Conservation (phyloP, 164 flowering plant species). For the Chimonanthus praecox region DNA sequence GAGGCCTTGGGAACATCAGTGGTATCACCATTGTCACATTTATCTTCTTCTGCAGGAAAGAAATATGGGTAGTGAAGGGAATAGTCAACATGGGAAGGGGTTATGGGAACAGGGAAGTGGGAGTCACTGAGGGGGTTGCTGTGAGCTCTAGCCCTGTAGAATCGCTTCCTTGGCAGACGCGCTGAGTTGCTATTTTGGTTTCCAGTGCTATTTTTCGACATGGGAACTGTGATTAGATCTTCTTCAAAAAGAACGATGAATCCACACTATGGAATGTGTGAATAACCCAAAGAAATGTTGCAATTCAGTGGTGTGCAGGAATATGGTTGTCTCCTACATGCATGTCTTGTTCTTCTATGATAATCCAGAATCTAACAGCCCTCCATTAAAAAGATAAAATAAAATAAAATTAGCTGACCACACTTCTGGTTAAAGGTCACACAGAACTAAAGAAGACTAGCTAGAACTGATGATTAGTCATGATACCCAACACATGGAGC, state of each 20-base stretch:
- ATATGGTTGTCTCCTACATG: neutral
- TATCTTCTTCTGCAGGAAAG: slow-evolving; percentile 28
- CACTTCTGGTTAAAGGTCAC: neutral
- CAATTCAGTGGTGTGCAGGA: neutral
- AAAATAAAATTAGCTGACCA: neutral
- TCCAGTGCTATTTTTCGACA: slow-evolving; percentile 13
- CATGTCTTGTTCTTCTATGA: neutral
- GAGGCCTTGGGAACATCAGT: neutral
- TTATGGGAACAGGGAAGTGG: slow-evolving; percentile 80
- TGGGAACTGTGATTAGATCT: neutral
- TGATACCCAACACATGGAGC: neutral
- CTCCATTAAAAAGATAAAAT: neutral
- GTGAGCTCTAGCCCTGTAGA: slow-evolving; percentile 92
- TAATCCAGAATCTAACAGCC: neutral
- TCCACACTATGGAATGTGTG: neutral
- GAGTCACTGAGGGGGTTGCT: slow-evolving; percentile 95
- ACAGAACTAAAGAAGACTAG: neutral
- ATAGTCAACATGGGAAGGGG: slow-evolving; percentile 60
- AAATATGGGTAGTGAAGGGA: slow-evolving; percentile 62
- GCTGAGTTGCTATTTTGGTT: slow-evolving; percentile 34
- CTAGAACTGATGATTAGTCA: neutral
- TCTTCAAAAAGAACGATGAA: neutral
- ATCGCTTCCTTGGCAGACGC: slow-evolving; percentile 83
- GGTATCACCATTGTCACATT: neutral
- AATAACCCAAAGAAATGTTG: neutral